A percentile compares a stretch with the other conserved stretches of the same genome.
These are phyloP conservation scores for Rhytidiadelphus loreus DNA, from an alignment of 225 moss, liverwort and hornwort species.

Conservation along the genomic window DNA sequence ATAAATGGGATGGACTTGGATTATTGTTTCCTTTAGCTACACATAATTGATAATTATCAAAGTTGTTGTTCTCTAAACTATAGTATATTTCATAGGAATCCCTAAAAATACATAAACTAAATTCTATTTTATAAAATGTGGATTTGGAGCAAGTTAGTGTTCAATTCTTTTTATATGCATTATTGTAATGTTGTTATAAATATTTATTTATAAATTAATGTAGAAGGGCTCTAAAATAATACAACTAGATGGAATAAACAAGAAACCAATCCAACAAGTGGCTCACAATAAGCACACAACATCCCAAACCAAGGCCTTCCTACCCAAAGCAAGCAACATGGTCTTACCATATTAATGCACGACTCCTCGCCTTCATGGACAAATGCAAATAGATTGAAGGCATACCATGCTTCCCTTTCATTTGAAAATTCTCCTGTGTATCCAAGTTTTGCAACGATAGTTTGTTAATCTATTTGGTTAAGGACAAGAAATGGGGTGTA, in stretches of 20 bases:
- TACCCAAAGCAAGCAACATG: background rate
- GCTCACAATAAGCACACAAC: accelerated
- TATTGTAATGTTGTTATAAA: background rate
- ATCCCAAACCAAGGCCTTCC: background rate
- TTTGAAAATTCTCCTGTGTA: background rate
- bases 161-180: no score
- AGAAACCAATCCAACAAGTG: accelerated
- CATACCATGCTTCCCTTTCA: background rate
- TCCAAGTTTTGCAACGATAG: background rate
- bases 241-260: accelerated
- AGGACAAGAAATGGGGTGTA: background rate
- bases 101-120: no score
- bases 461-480: background rate
- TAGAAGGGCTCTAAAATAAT: no score
- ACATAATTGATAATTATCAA: no score
- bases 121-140: background rate
- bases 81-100: background rate
- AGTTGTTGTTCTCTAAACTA: no score
- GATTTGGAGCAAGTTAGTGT: background rate
- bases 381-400: background rate
- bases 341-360: background rate
- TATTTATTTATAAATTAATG: no score
- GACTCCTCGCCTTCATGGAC: background rate
- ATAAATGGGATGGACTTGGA: background rate
- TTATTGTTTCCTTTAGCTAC: no score